Base-by-base conservation (phyloP, 2,329 filamentous ascomycete genomes). In the Camptophora hylomeconis region DNA sequence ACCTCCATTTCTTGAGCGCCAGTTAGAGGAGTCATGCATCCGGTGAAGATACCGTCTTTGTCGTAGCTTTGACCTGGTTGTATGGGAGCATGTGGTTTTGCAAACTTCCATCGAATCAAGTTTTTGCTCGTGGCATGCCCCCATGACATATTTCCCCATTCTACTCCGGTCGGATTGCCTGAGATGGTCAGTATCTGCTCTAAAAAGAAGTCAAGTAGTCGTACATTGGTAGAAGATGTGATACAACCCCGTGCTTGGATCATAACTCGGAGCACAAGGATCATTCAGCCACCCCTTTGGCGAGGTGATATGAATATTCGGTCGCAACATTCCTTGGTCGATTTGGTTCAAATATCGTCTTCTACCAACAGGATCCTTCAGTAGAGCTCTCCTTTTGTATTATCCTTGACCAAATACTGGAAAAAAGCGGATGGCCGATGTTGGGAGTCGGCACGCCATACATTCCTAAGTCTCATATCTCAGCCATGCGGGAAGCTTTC, bases 111-210 rank as follows among this genome's bases (percentile, higher is more conserved):
- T 3, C 45, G 45, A 5, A 60, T 38, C 8, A 61, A 31, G 32
- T 61, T 51, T 3, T 24, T 26, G 3, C 52, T 57, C 3, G 46
- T 50, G 5, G 56, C 48, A 26, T 51, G 45, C 3, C 56, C 54
- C 57, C 57, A 61, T 3, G 53, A 49, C 8, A 61, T 54, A 24
- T 58, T 51, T 7, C 54, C 57, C 57, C 57, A 61, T 24, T 58
- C 52, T 11, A 52, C 50, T 5, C 48, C 50, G 14, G 48, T 43
- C 0, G 56, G 57, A 34, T 59, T 60, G 47, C 25, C 25, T 27
- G 25, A 8, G n/a, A n/a, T 3, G 14, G 5, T 5, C 10, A 18
- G 5, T n/a, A 53, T 68, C 44, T 71, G 65, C 5, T 7, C 3
- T 7, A 13, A 27, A 13, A 10, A 7, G n/a, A n/a, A n/a, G n/a